phyloP scores from a whole-genome alignment of 805 yeast species.

The Isabelozyma heimii region DNA sequence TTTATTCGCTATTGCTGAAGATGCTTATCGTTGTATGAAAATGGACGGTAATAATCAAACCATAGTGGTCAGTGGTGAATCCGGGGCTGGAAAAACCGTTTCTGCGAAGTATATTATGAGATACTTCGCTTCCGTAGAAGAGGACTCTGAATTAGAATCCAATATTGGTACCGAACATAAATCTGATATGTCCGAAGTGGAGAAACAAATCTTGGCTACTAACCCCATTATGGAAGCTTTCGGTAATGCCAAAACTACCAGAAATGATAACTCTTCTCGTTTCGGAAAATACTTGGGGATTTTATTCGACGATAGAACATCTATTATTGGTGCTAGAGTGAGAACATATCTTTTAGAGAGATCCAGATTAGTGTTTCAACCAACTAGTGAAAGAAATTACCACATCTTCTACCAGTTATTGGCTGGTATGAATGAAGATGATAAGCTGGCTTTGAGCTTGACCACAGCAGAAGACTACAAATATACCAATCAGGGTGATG shows the following conservation, averaged over 20 bases:
- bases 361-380: slow-evolving; percentile 92
- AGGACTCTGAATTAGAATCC: slow-evolving; percentile 31
- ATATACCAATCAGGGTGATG: slow-evolving; percentile 90
- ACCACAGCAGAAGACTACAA: slow-evolving; percentile 64
- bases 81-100: slow-evolving; percentile 98
- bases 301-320: slow-evolving; percentile 67
- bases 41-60: slow-evolving; percentile 85
- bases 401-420: slow-evolving; percentile 91
- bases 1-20: slow-evolving; percentile 95
- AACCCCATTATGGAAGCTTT: slow-evolving; percentile 97
- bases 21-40: slow-evolving; percentile 94
- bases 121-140: slow-evolving; percentile 92
- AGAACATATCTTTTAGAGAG: slow-evolving; percentile 92
- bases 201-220: slow-evolving; percentile 91
- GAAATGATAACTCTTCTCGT: slow-evolving; percentile 96
- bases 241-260: slow-evolving; percentile 96
- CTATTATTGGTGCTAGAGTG: slow-evolving; percentile 91
- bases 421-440: slow-evolving; percentile 61
- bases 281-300: slow-evolving; percentile 96
- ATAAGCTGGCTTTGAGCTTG: slow-evolving; percentile 58
- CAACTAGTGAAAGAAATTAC: slow-evolving; percentile 85
- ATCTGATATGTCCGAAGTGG: slow-evolving; percentile 82
- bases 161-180: slow-evolving; percentile 35
- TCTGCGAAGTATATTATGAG: slow-evolving; percentile 97
- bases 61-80: slow-evolving; percentile 94